phyloP scores from a whole-genome alignment of 371 early-diverging fungal genomes.

The Mortierella sp. region DNA sequence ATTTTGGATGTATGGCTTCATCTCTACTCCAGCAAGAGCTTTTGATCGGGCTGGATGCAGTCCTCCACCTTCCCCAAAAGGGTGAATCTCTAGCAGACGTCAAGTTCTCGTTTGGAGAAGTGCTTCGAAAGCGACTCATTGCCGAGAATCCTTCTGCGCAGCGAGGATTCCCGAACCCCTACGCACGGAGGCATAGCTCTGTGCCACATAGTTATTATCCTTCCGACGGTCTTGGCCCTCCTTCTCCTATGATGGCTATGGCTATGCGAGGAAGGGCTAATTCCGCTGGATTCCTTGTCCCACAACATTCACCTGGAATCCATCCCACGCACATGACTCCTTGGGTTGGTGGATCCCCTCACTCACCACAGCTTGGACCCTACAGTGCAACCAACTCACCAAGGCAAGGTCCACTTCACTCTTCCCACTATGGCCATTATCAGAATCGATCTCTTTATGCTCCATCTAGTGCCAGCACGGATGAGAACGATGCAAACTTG shows the following conservation, averaged over 20 bases:
- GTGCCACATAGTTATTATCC: constrained; percentile 14
- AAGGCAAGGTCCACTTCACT: constrained; percentile 36
- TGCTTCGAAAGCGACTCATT: constrained; percentile 48
- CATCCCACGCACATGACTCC: constrained; percentile 39
- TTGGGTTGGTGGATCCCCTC: constrained; percentile 30
- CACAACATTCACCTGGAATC: constrained; percentile 42
- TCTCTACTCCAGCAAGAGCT: constrained; percentile 56
- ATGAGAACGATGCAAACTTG: constrained; percentile 53
- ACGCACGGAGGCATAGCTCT: constrained; percentile 19
- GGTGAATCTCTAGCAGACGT: constrained; percentile 53
- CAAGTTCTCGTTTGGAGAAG: constrained; percentile 50
- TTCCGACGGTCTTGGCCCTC: constrained; percentile 24
- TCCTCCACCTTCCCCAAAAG: constrained; percentile 45
- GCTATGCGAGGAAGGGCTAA: constrained; percentile 54
- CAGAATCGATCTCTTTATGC: constrained; percentile 29
- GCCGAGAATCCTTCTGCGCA: constrained; percentile 42
- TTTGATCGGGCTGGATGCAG: constrained; percentile 52
- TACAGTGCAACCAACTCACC: constrained; percentile 30
- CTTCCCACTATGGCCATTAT: constrained; percentile 35
- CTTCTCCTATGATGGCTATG: constrained; percentile 51
- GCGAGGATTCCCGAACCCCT: constrained; percentile 17
- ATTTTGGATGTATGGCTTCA: constrained; percentile 56
- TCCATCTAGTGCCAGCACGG: constrained; percentile 43
- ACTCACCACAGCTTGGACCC: constrained; percentile 37
- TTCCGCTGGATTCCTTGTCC: constrained; percentile 45